Conservation (phyloP, 257 asterid genomes). For the Ophiorrhiza pumila region DNA sequence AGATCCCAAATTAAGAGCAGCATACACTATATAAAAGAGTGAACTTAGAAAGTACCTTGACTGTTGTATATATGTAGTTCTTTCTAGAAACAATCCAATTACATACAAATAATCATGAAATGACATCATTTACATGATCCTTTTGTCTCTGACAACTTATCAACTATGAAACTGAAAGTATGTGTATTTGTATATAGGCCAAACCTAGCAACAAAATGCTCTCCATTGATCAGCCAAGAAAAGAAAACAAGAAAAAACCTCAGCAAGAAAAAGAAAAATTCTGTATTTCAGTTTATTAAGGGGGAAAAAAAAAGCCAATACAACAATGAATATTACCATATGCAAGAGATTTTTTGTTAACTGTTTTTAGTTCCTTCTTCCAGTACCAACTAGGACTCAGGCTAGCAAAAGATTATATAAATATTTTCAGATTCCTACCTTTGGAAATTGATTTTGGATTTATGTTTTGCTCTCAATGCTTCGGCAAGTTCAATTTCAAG, state of each 20-base stretch:
- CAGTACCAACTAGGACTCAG: not conserved
- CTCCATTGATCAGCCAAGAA: too few species aligned
- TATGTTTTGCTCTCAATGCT: slow-evolving; percentile 65
- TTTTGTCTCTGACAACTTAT: not conserved
- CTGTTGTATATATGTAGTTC: not conserved
- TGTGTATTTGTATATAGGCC: not conserved
- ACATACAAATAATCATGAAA: not conserved
- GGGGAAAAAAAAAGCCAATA: not conserved
- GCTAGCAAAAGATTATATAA: not conserved
- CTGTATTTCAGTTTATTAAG: not conserved
- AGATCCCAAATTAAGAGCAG: too few species aligned
- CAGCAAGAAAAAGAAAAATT: not conserved
- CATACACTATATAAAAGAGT: not conserved
- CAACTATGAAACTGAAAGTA: not conserved
- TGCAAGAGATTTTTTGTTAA: too few species aligned
- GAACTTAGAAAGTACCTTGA: not conserved
- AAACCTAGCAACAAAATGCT: too few species aligned
- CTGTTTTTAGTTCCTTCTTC: not conserved
- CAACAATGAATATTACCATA: not conserved
- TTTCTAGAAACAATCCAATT: not conserved
- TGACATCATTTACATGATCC: not conserved
- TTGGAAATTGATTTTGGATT: slow-evolving; percentile 52
- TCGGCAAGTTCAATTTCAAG: slow-evolving; percentile 94
- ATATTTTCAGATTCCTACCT: slow-evolving; percentile 42
- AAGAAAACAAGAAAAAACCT: too few species aligned